Percentiles rank a stretch among this genome's conserved stretches.
Evolutionary conservation across 257 asterid genomes (phyloP).

Genomic region (Striga asiatica): DNA sequence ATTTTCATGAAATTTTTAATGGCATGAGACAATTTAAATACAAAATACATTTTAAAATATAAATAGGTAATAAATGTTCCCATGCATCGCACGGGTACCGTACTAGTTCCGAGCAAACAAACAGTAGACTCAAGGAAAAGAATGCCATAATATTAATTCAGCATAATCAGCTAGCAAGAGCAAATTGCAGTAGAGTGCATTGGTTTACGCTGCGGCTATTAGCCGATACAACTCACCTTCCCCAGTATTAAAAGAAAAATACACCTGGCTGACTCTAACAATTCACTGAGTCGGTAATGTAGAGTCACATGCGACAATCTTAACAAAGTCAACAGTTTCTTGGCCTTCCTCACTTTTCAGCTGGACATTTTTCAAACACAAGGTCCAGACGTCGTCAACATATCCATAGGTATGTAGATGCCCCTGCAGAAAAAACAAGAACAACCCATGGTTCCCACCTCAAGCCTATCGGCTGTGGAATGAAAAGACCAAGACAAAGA

Average conservation of each 20-base stretch:
- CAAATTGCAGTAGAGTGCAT: neutral
- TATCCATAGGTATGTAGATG: conserved; percentile 97
- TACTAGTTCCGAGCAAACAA: neutral
- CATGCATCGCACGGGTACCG: too few species aligned
- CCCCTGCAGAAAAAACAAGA: conserved; percentile 41
- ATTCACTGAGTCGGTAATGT: conserved; percentile 76
- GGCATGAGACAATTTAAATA: too few species aligned
- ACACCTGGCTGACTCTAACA: conserved; percentile 14
- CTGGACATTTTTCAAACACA: conserved; percentile 78
- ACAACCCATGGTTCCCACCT: neutral
- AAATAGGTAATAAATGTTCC: too few species aligned
- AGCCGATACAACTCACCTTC: conserved; percentile 1
- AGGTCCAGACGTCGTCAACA: conserved; percentile 99
- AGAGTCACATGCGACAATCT: conserved; percentile 95
- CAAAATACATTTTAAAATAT: too few species aligned
- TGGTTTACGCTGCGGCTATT: neutral
- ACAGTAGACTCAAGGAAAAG: neutral
- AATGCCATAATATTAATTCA: too few species aligned
- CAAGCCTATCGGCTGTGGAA: neutral
- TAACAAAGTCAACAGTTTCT: conserved; percentile 66
- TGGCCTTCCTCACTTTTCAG: conserved; percentile 84
- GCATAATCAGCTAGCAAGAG: conserved; percentile 3
- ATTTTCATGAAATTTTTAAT: too few species aligned
- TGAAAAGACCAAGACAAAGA: neutral
- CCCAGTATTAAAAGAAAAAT: conserved; percentile 9